Evolutionary conservation across 805 yeast species (phyloP).

Genomic region (Alloascoidea africana): DNA sequence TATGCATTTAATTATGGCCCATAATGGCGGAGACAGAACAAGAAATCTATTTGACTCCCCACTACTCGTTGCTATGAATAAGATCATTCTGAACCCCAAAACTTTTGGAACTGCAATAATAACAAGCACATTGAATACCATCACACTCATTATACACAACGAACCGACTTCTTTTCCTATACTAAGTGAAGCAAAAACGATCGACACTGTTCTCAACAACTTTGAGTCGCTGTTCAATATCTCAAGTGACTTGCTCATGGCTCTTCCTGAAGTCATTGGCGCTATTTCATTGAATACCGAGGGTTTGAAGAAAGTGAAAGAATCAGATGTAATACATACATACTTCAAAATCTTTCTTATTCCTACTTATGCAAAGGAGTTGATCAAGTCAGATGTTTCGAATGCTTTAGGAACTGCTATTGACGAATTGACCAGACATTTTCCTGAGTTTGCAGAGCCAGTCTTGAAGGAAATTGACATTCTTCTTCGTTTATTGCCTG

Average conservation of each 20-base stretch:
- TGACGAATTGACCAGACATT: constrained; percentile 76
- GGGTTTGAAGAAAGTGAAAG: constrained; percentile 45
- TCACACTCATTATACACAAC: constrained; percentile 63
- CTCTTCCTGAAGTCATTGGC: constrained; percentile 63
- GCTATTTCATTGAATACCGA: constrained; percentile 68
- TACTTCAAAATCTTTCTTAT: constrained; percentile 37
- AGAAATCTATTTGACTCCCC: constrained; percentile 81
- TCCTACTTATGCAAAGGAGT: constrained; percentile 32
- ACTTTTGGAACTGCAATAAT: constrained; percentile 56
- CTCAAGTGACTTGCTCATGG: constrained; percentile 37
- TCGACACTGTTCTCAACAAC: constrained; percentile 46
- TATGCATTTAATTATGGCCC: constrained; percentile 47
- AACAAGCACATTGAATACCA: constrained; percentile 43
- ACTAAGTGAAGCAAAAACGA: constrained; percentile 61
- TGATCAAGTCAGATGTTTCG: constrained; percentile 37
- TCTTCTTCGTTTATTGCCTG: constrained; percentile 7
- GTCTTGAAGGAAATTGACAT: constrained; percentile 32
- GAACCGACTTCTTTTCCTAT: constrained; percentile 85
- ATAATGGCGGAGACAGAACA: constrained; percentile 62
- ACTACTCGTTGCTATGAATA: constrained; percentile 43
- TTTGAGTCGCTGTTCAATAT: constrained; percentile 42
- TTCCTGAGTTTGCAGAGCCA: constrained; percentile 50
- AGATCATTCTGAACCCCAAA: constrained; percentile 36
- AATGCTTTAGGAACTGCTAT: constrained; percentile 47
- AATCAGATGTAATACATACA: constrained; percentile 19